Conservation (phyloP, 164 flowering plant genomes). For the Tinospora cordifolia region DNA sequence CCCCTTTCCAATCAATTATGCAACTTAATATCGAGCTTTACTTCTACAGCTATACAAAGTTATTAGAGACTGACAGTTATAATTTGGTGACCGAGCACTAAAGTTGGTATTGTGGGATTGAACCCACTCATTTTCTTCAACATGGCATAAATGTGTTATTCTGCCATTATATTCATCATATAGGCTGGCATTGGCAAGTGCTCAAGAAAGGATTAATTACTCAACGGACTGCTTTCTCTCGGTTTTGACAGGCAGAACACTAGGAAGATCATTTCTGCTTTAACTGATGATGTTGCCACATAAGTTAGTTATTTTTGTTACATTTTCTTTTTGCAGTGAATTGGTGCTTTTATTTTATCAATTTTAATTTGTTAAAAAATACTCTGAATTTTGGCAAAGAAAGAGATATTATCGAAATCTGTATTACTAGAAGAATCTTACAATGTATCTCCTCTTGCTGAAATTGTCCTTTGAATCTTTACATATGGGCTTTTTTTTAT, state of each 20-base stretch:
- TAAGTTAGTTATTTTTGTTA: not conserved
- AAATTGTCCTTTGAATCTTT: not conserved
- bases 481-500: not conserved
- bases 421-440: not conserved
- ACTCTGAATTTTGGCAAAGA: not conserved
- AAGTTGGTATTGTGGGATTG: not conserved
- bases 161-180: constrained; percentile 4
- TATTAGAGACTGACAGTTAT: not conserved
- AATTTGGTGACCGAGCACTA: not conserved
- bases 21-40: not conserved
- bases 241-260: constrained; percentile 1
- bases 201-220: not conserved
- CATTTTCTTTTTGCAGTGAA: not conserved
- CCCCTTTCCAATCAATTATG: constrained; percentile 57
- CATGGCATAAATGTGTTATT: not conserved
- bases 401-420: not conserved
- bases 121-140: not conserved
- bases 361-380: not conserved
- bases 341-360: not conserved
- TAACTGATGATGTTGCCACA: not conserved
- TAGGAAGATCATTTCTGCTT: not conserved
- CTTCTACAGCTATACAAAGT: not conserved
- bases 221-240: not conserved
- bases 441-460: not conserved
- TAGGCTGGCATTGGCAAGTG: not conserved